Evolutionary conservation across 2,329 filamentous ascomycete genomes (phyloP).

Genomic region (Colletotrichum sp.): DNA sequence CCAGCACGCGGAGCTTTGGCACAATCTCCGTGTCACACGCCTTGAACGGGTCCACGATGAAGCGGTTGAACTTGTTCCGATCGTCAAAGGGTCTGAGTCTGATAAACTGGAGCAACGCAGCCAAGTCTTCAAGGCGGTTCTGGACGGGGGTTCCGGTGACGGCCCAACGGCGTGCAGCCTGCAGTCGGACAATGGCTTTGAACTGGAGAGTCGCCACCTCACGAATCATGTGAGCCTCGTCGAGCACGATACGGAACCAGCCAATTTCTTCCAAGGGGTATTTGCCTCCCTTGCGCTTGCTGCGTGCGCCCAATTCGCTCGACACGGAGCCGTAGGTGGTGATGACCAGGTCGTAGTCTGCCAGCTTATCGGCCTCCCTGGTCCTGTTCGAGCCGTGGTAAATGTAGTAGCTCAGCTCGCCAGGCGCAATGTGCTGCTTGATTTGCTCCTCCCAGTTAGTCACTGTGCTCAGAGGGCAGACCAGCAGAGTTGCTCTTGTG

Average conservation of each 20-base stretch:
- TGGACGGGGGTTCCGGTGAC: conserved; percentile 98
- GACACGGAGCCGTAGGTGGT: conserved; percentile 92
- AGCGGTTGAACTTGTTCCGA: conserved; percentile 73
- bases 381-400: conserved; percentile 85
- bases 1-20: conserved; percentile 83
- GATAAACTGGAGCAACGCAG: conserved; percentile 85
- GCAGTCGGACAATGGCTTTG: conserved; percentile 80
- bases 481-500: conserved; percentile 79
- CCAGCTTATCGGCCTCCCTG: conserved; percentile 71
- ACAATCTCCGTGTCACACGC: conserved; percentile 83
- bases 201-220: conserved; percentile 83
- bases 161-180: conserved; percentile 87
- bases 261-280: conserved; percentile 79
- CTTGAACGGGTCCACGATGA: conserved; percentile 88
- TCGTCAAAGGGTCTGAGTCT: conserved; percentile 86
- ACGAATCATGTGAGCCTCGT: conserved; percentile 94
- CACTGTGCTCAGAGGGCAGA: conserved; percentile 89
- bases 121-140: conserved; percentile 89
- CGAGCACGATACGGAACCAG: conserved; percentile 93
- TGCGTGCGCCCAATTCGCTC: conserved; percentile 74
- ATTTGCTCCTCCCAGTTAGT: conserved; percentile 97
- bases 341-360: conserved; percentile 81
- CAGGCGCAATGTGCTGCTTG: conserved; percentile 74
- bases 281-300: conserved; percentile 61
- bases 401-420: conserved; percentile 73